phyloP scores from a whole-genome alignment of 2,329 filamentous ascomycete genomes.

The Elsinoe fawcettii region DNA sequence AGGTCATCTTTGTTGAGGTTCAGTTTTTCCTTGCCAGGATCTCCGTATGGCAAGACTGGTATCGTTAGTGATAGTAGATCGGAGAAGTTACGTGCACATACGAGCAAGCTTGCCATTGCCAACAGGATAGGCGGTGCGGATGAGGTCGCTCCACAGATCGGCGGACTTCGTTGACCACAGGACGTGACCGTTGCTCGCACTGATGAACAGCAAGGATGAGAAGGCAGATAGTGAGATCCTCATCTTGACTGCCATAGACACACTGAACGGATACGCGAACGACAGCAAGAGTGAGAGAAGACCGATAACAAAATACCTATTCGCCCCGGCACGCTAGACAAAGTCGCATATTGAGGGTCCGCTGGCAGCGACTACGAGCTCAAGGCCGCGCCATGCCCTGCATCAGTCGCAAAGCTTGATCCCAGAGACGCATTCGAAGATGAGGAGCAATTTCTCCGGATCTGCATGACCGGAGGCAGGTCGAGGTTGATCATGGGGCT shows the following conservation, averaged over 20 bases:
- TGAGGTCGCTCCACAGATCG: conserved; percentile 15
- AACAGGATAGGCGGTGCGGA: conserved; percentile 33
- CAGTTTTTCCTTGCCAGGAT: conserved; percentile 37
- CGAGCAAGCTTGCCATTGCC: conserved; percentile 44
- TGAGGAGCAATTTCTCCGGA: conserved; percentile 18
- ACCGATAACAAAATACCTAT: background rate
- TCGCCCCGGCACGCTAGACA: background rate
- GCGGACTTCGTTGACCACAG: conserved; percentile 17
- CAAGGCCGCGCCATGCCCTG: background rate
- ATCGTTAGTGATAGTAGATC: background rate
- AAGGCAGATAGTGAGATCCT: background rate
- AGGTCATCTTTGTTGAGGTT: conserved; percentile 43
- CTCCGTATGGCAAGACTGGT: conserved; percentile 38
- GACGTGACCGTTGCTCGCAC: background rate
- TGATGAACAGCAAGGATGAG: background rate
- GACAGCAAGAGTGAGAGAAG: background rate
- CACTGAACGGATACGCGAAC: background rate
- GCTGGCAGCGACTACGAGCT: background rate
- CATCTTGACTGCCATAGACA: background rate
- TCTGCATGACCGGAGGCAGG: conserved; percentile 6
- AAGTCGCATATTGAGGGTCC: background rate
- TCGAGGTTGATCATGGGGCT: background rate
- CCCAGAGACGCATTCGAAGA: background rate
- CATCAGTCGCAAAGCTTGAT: background rate
- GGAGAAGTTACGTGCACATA: conserved; percentile 18